phyloP scores from a whole-genome alignment of 768 basidiomycete species.

The Agaricus bisporus region DNA sequence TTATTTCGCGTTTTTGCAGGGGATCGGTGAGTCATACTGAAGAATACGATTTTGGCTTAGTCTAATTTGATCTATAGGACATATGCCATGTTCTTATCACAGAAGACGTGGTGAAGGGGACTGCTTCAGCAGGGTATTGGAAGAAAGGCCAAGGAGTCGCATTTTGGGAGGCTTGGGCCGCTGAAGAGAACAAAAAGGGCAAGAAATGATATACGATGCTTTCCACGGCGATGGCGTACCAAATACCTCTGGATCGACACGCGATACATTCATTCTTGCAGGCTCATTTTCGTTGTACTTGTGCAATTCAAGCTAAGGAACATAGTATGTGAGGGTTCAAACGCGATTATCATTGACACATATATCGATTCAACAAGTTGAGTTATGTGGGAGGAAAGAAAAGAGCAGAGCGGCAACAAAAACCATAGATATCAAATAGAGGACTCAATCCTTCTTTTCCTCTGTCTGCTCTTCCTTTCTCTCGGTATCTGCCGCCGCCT shows the following conservation, averaged over 20 bases:
- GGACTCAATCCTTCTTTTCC: neutral
- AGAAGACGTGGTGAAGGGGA: conserved; percentile 60
- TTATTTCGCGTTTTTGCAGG: conserved; percentile 24
- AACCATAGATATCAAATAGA: neutral
- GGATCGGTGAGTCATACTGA: conserved; percentile 50
- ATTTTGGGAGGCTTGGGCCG: conserved; percentile 77
- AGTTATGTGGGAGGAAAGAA: neutral
- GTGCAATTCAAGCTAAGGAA: neutral
- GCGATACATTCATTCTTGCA: neutral
- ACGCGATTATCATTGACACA: conserved; percentile 8
- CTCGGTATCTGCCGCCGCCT: conserved; percentile 26
- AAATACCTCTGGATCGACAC: neutral
- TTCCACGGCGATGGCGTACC: neutral
- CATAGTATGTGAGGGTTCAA: neutral
- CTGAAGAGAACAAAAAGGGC: conserved; percentile 44
- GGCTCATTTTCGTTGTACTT: neutral
- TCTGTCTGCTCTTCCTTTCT: conserved; percentile 20
- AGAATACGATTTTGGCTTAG: neutral
- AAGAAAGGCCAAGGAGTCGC: conserved; percentile 53
- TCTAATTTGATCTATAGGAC: conserved; percentile 34
- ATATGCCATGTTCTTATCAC: conserved; percentile 81
- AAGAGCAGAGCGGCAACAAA: neutral
- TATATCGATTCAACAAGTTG: conserved; percentile 13
- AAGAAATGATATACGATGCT: neutral
- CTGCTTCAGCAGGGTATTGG: conserved; percentile 69